A percentile compares a stretch with the other conserved stretches of the same genome.
These are phyloP conservation scores for Aspergillus pseudonomiae DNA, from an alignment of 2,329 filamentous ascomycete species.

Conservation along the genomic window DNA sequence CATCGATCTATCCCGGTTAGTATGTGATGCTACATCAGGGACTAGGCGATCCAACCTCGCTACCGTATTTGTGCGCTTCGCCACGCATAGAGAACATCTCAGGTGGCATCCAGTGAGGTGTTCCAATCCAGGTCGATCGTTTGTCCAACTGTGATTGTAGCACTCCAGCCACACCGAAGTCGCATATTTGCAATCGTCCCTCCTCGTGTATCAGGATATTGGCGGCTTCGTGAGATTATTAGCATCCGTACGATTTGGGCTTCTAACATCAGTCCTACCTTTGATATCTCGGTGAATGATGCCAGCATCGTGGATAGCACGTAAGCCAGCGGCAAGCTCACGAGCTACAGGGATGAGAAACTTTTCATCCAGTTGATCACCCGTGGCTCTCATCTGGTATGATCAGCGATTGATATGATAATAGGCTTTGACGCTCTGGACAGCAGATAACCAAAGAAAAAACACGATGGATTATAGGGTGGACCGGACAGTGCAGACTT, in stretches of 20 bases:
- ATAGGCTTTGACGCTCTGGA: not conserved
- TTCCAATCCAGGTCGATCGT: conserved; percentile 67
- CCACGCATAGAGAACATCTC: conserved; percentile 54
- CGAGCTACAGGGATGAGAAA: conserved; percentile 67
- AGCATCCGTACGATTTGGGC: not conserved
- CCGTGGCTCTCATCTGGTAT: conserved; percentile 53
- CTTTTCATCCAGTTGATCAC: conserved; percentile 58
- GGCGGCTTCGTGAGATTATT: conserved; percentile 47
- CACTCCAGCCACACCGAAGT: conserved; percentile 68
- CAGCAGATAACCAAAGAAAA: conserved; percentile 5
- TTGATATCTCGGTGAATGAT: conserved; percentile 69
- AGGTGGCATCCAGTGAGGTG: conserved; percentile 68
- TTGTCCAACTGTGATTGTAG: conserved; percentile 63
- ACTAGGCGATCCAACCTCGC: conserved; percentile 42
- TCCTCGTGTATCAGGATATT: conserved; percentile 68
- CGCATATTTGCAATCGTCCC: conserved; percentile 64
- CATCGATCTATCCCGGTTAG: conserved; percentile 45
- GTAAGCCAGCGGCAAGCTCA: conserved; percentile 64
- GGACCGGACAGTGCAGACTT: conserved; percentile 32
- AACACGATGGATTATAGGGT: not conserved
- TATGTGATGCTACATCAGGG: not conserved
- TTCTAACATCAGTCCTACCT: conserved; percentile 41
- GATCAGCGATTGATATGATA: conserved; percentile 23
- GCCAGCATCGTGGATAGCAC: conserved; percentile 66
- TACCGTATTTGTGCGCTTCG: conserved; percentile 49